These are phyloP conservation scores for Leccinum subgranulosum DNA, from an alignment of 768 basidiomycete species.

Conservation along the genomic window DNA sequence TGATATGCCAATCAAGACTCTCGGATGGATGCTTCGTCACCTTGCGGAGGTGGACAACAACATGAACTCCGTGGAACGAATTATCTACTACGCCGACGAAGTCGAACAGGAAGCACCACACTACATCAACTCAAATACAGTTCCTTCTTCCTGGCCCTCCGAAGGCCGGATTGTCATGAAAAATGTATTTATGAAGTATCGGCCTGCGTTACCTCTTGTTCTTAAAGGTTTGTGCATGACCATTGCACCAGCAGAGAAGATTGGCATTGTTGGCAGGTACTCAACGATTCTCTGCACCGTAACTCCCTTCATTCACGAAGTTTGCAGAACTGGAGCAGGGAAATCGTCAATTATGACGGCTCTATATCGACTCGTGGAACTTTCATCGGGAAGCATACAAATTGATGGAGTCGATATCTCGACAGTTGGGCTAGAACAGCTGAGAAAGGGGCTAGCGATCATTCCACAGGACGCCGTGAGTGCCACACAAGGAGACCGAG, in stretches of 20 bases:
- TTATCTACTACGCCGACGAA: slow-evolving; percentile 75
- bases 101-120: slow-evolving; percentile 83
- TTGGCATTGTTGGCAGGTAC: slow-evolving; percentile 80
- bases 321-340: slow-evolving; percentile 72
- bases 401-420: slow-evolving; percentile 87
- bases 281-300: slow-evolving; percentile 1
- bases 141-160: slow-evolving; percentile 68
- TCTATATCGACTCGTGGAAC: slow-evolving; percentile 82
- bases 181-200: slow-evolving; percentile 75
- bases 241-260: slow-evolving; percentile 77
- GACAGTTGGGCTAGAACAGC: slow-evolving; percentile 70
- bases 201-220: slow-evolving; percentile 85
- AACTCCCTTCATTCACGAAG: not conserved
- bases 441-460: slow-evolving; percentile 67
- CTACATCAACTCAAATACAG: slow-evolving; percentile 56
- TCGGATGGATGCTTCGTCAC: slow-evolving; percentile 76
- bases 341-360: slow-evolving; percentile 90
- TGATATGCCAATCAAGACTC: slow-evolving; percentile 38
- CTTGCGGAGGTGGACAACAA: slow-evolving; percentile 87
- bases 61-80: slow-evolving; percentile 88
- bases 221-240: slow-evolving; percentile 77
- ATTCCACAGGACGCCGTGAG: slow-evolving; percentile 71
- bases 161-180: slow-evolving; percentile 72
- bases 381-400: slow-evolving; percentile 66
- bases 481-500: not conserved